Base-by-base conservation (phyloP, 345 rosid species). In the Euphorbia tirucalli region DNA sequence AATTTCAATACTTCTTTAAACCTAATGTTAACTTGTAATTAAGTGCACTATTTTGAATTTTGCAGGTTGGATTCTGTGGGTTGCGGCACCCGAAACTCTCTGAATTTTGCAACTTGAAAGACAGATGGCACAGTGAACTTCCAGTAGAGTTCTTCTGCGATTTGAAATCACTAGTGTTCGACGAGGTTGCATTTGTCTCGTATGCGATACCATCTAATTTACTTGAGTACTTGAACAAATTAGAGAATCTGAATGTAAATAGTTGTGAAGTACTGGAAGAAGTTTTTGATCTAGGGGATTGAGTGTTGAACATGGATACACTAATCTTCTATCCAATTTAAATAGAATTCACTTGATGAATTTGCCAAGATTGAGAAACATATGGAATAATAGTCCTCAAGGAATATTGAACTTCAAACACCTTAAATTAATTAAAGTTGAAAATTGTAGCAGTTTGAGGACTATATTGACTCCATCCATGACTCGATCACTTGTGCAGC, bases 251-350 rank as follows among this genome's bases (percentile, higher is more conserved):
- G 18, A 16, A 46, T 1, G 18, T 46, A 46, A 46, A 11, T 46
- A 69, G 35, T 4, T 69, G 63, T 57, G 64, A 41, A 37, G 30
- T 5, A 13, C 46, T 69, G 5, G 55, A 56, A 69, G 72, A 31
- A 37, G 15, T 56, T 10, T 69, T 57, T 54, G 59, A 54, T 54
- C 9, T 54, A 1, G 13, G 19, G 27, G 59, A 3, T 32, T 19
- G 21, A 61, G 21, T 61, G 66, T 0, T 3, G 11, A 30, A 19
- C n/a, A 1, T 16, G 66, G 44, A n/a, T 2, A 19, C 7, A 61
- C 2, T 15, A 9, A 5, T 1, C 8, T 27, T 0, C n/a, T 61
- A n/a, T 30, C 43, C 21, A 30, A 32, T 44, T 32, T 61, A 32
- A 61, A 30, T 19, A 32, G 19, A 7, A 32, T 61, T 30, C 66